Conservation (phyloP, 2,329 filamentous ascomycete species). For the Pseudogymnoascus sp. region DNA sequence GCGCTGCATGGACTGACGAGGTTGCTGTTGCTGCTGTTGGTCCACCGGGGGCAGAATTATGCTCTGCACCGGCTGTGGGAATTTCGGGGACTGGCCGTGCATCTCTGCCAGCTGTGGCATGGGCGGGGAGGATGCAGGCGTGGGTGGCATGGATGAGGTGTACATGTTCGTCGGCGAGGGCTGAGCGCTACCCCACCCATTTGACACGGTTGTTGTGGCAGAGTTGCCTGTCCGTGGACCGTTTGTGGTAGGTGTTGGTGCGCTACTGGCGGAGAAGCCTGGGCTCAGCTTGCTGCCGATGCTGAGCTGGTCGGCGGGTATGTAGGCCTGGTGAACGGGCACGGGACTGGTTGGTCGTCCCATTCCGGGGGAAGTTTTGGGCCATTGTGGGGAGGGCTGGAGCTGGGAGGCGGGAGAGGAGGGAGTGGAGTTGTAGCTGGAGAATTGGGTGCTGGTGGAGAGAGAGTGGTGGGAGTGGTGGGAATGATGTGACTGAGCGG, state of each 20-base stretch:
- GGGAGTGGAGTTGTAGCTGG: not conserved
- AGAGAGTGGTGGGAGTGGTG: not conserved
- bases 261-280: not conserved
- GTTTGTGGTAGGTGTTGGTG: not conserved
- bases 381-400: constrained; percentile 3
- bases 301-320: constrained; percentile 1
- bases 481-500: not conserved
- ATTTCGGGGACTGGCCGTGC: not conserved
- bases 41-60: not conserved
- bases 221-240: not conserved
- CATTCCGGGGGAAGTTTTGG: not conserved
- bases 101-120: not conserved
- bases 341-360: not conserved
- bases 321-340: constrained; percentile 4
- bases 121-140: not conserved
- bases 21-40: not conserved
- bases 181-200: not conserved
- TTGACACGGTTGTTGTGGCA: not conserved
- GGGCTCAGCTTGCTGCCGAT: constrained; percentile 3
- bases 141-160: not conserved
- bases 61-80: not conserved
- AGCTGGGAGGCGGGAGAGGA: not conserved
- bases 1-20: not conserved
- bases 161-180: not conserved
- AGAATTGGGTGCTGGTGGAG: constrained; percentile 8